Evolutionary conservation across 2,329 filamentous ascomycete species (phyloP), one percentile per base, ranked within the genome.

Genomic region (Nemania sp.): DNA sequence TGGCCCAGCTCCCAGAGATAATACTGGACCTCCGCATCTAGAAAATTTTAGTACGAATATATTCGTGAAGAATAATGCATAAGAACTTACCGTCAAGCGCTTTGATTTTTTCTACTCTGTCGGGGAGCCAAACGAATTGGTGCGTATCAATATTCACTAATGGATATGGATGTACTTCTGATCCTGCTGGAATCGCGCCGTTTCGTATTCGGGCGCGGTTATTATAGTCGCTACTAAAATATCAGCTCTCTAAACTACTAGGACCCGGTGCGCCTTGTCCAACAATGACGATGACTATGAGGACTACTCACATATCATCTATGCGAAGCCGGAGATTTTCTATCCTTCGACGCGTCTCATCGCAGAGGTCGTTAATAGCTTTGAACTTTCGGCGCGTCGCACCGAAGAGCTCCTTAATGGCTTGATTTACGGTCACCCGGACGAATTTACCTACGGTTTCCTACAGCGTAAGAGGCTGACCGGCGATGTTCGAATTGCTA

Each of bases 151-250:
- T 32, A 35, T 54, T 54, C 8, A 11, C 35, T 20, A 54, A 10
- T n/a, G 51, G 27, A 20, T 32, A 7, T 13, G 35, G n/a, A n/a
- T n/a, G n/a, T n/a, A n/a, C n/a, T 5, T 54, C 51, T 54, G 51
- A 5, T 35, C 49, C 6, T 20, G 6, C 5, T n/a, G n/a, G n/a
- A 29, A 13, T 10, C 4, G 22, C 15, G 27, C 51, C 35, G 15
- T 54, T 54, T 10, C 10, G n/a, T 6, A 22, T 1, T 54, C 51
- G 51, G 18, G 51, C 51, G 29, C 51, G 13, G n/a, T 13, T 35
- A 20, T 54, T 54, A 22, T 20, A 54, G 26, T 54, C 51, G 24
- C 51, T 54, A 29, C 13, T 35, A 41, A 13, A 41, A 41, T 35
- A 35, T 54, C 18, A 54, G 51, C 49, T 7, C 35, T 41, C 13